Conservation (phyloP, 2,329 filamentous ascomycete genomes). For the Xylariales sp. region DNA sequence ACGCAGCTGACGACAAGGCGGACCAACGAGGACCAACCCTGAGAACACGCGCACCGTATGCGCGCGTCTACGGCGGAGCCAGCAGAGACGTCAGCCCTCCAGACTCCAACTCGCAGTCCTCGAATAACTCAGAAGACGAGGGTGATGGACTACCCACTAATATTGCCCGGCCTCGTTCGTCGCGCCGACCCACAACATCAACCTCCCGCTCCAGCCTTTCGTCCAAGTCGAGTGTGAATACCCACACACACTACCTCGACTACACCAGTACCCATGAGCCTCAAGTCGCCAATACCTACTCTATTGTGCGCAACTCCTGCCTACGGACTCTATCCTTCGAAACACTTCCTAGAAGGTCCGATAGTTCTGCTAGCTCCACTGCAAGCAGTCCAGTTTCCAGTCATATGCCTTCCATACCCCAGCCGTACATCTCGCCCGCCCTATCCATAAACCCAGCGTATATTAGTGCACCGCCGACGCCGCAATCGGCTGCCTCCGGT, state of each 20-base stretch:
- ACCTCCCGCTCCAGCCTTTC: constrained; percentile 50
- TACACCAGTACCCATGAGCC: constrained; percentile 68
- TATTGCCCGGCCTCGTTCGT: constrained; percentile 10
- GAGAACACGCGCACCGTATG: constrained; percentile 56
- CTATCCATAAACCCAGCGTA: constrained; percentile 33
- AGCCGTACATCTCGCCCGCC: constrained; percentile 29
- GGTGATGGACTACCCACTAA: constrained; percentile 30
- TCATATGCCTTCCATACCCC: constrained; percentile 34
- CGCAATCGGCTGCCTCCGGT: constrained; percentile 46
- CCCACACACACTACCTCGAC: constrained; percentile 61
- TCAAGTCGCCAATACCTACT: constrained; percentile 56
- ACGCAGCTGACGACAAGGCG: constrained; percentile 20
- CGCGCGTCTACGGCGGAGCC: constrained; percentile 47
- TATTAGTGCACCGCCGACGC: constrained; percentile 49
- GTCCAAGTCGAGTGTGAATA: constrained; percentile 40
- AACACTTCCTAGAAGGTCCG: constrained; percentile 54
- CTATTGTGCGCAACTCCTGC: constrained; percentile 62
- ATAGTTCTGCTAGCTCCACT: constrained; percentile 26
- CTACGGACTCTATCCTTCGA: constrained; percentile 64
- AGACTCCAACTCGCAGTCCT: constrained; percentile 42
- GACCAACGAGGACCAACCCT: constrained; percentile 51
- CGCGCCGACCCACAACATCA: constrained; percentile 39
- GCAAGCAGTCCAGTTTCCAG: constrained; percentile 23
- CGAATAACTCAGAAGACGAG: constrained; percentile 48
- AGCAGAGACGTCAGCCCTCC: constrained; percentile 45